These are phyloP conservation scores for Fomitopsis serialis DNA, from an alignment of 768 basidiomycete genomes.

Conservation along the genomic window DNA sequence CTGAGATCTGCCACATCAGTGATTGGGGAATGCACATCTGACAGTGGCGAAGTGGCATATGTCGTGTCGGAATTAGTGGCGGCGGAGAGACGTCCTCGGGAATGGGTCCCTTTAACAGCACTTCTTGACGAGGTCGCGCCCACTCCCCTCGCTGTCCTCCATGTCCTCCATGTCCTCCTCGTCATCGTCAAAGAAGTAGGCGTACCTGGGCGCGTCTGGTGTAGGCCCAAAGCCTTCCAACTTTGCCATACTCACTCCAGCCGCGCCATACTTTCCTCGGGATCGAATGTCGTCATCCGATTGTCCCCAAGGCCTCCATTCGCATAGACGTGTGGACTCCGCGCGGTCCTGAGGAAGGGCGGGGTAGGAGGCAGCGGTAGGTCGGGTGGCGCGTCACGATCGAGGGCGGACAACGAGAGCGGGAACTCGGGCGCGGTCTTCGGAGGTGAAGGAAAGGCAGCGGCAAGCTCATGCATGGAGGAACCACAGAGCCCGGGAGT, in stretches of 20 bases:
- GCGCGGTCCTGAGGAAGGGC: not conserved
- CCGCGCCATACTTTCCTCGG: slow-evolving; percentile 13
- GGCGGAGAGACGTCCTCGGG: not conserved
- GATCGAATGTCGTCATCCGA: slow-evolving; percentile 14
- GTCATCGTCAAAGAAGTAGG: not conserved
- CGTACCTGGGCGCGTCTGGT: not conserved
- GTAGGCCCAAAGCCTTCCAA: slow-evolving; percentile 6
- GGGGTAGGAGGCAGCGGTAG: slow-evolving; percentile 9
- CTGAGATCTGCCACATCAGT: not conserved
- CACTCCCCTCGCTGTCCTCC: not conserved
- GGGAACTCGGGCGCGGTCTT: not conserved
- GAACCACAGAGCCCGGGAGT: slow-evolving; percentile 1
- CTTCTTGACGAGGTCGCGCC: not conserved
- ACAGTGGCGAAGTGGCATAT: not conserved
- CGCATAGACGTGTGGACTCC: not conserved
- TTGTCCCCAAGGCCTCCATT: not conserved
- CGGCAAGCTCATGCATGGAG: slow-evolving; percentile 5
- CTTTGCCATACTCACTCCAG: slow-evolving; percentile 14
- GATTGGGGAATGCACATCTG: not conserved
- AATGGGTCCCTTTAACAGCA: not conserved
- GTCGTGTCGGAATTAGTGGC: not conserved
- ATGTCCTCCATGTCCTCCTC: not conserved
- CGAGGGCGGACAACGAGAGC: not conserved
- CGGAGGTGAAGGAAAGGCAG: slow-evolving; percentile 5
- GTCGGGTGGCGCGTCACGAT: slow-evolving; percentile 3